phyloP scores from a whole-genome alignment of 2,329 filamentous ascomycete genomes.

The Paradendryphiella salina region DNA sequence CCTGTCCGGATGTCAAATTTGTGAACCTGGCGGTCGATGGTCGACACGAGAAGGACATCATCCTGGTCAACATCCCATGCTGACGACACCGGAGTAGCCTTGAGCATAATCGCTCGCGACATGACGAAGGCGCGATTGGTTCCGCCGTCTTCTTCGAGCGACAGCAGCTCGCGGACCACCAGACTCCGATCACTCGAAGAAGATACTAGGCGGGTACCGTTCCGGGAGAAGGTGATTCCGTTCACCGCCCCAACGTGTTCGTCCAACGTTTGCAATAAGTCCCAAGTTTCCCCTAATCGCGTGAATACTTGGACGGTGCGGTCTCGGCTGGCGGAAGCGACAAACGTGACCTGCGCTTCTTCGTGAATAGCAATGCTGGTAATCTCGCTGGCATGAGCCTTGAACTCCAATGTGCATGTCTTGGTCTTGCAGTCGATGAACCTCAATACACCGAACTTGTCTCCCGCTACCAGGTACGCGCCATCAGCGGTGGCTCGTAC shows the following conservation, averaged over 20 bases:
- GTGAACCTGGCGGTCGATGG: slow-evolving; percentile 64
- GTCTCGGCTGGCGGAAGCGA: slow-evolving; percentile 79
- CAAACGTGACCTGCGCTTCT: slow-evolving; percentile 64
- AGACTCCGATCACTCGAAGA: slow-evolving; percentile 83
- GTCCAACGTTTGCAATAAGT: slow-evolving; percentile 85
- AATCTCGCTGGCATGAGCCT: slow-evolving; percentile 85
- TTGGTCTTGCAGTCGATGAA: slow-evolving; percentile 67
- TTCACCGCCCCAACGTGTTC: slow-evolving; percentile 89
- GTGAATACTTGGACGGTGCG: slow-evolving; percentile 91
- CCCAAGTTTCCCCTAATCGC: slow-evolving; percentile 61
- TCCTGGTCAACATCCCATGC: slow-evolving; percentile 65
- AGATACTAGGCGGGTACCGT: slow-evolving; percentile 74
- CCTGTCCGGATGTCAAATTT: slow-evolving; percentile 67
- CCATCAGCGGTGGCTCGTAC: slow-evolving; percentile 64
- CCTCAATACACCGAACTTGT: slow-evolving; percentile 80
- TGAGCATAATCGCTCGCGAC: slow-evolving; percentile 75
- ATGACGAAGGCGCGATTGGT: slow-evolving; percentile 76
- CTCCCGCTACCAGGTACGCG: slow-evolving; percentile 75
- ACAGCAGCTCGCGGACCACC: slow-evolving; percentile 77
- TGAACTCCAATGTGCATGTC: slow-evolving; percentile 68
- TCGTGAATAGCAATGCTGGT: slow-evolving; percentile 77
- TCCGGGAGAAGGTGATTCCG: slow-evolving; percentile 72
- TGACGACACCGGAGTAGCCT: slow-evolving; percentile 86
- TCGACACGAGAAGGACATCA: slow-evolving; percentile 61
- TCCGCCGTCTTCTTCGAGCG: slow-evolving; percentile 62